Evolutionary conservation across 768 basidiomycete genomes (phyloP).

Genomic region (Leccinum subtestaceum): DNA sequence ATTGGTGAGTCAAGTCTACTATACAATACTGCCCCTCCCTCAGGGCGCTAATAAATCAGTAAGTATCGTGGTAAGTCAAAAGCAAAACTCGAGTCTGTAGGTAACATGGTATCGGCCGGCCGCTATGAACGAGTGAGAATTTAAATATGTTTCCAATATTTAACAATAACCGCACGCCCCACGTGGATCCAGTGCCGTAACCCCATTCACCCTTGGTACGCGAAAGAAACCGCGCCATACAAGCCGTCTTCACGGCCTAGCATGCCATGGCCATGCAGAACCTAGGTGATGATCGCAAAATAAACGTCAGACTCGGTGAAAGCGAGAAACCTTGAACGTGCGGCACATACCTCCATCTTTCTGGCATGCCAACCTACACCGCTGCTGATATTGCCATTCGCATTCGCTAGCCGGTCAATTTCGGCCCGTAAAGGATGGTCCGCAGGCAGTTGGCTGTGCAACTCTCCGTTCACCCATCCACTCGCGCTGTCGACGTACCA

Average conservation of each 20-base stretch:
- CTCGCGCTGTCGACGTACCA: conserved; percentile 93
- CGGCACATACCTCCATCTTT: conserved; percentile 87
- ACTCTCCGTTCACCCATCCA: conserved; percentile 63
- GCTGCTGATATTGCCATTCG: conserved; percentile 87
- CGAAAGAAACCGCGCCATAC: conserved; percentile 92
- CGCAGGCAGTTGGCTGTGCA: conserved; percentile 55
- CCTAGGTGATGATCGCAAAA: conserved; percentile 36
- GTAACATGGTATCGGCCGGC: neutral
- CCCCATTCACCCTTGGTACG: conserved; percentile 73
- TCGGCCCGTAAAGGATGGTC: conserved; percentile 70
- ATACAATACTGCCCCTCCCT: neutral
- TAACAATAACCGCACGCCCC: neutral
- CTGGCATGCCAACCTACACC: conserved; percentile 94
- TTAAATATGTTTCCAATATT: neutral
- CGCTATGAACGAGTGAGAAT: neutral
- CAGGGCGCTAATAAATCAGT: neutral
- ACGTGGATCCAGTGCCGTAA: neutral
- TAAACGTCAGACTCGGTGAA: neutral
- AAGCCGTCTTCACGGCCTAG: conserved; percentile 90
- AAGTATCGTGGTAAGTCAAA: neutral
- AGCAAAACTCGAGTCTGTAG: neutral
- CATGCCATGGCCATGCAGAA: conserved; percentile 88
- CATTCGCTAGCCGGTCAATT: conserved; percentile 68
- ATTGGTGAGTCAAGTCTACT: neutral
- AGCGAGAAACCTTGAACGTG: neutral